phyloP scores from a whole-genome alignment of 345 rosid genomes.

The Populus alba region DNA sequence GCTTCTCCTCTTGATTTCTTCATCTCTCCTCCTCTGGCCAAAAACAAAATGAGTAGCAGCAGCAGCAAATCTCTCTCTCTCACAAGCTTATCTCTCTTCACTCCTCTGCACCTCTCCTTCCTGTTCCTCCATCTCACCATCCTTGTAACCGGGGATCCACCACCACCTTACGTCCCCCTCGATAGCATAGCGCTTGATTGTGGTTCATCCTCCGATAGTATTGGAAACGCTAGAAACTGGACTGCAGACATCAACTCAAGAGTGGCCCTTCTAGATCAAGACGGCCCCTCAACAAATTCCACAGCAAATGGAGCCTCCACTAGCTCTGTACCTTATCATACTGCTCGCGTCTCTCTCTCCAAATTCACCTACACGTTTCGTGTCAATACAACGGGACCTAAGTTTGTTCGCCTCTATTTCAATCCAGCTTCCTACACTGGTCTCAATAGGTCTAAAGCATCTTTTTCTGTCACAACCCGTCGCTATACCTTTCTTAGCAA shows the following conservation, averaged over 20 bases:
- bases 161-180: background rate
- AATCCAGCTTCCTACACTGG: slow-evolving; percentile 1
- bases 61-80: no score
- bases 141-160: no score
- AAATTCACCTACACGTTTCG: slow-evolving; percentile 28
- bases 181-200: background rate
- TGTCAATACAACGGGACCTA: slow-evolving; percentile 16
- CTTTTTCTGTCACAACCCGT: slow-evolving; percentile 24
- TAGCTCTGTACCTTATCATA: slow-evolving; percentile 8
- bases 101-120: background rate
- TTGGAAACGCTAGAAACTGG: no score
- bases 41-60: background rate
- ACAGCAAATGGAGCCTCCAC: no score
- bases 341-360: slow-evolving; percentile 24
- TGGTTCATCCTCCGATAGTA: background rate
- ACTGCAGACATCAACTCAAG: no score
- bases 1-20: no score
- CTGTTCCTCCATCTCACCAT: background rate
- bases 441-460: slow-evolving; percentile 1
- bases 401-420: slow-evolving; percentile 28
- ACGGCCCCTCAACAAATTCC: no score
- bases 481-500: slow-evolving; percentile 23
- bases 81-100: no score
- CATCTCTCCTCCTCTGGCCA: no score
- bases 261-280: no score